These are phyloP conservation scores for Hymenoscyphus salicellus DNA, from an alignment of 2,329 filamentous ascomycete genomes.

Conservation along the genomic window DNA sequence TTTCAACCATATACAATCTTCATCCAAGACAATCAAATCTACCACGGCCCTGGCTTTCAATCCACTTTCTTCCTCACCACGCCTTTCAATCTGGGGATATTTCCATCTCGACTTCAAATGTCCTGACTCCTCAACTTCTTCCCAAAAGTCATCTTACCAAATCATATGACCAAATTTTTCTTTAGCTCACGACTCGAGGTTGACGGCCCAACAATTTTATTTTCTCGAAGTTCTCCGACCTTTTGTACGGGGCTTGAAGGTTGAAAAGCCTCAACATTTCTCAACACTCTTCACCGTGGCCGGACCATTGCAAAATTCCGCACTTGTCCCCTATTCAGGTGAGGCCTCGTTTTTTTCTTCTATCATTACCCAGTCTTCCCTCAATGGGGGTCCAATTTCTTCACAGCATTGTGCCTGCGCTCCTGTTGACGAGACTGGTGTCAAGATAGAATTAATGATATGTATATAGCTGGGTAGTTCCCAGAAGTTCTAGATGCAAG, in stretches of 20 bases:
- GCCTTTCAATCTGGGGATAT: no score
- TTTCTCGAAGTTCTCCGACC: background rate
- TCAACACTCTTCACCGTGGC: background rate
- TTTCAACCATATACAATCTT: no score
- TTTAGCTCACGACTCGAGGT: no score
- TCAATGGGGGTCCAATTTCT: background rate
- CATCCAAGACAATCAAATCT: no score
- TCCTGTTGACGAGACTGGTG: background rate
- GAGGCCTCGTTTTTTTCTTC: background rate
- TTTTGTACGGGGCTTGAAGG: background rate
- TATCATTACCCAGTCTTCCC: background rate
- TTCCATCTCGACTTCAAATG: no score
- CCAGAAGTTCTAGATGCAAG: background rate
- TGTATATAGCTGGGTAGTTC: background rate
- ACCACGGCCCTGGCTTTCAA: no score
- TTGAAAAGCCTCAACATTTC: background rate
- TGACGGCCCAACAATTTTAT: background rate
- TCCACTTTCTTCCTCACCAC: no score
- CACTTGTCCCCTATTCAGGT: background rate
- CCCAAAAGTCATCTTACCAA: no score
- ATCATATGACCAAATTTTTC: no score
- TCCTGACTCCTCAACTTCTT: no score
- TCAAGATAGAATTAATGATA: background rate
- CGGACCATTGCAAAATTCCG: background rate
- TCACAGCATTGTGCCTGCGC: background rate